phyloP scores from a whole-genome alignment of 2,329 filamentous ascomycete species.

The Hymenoscyphus salicellus region DNA sequence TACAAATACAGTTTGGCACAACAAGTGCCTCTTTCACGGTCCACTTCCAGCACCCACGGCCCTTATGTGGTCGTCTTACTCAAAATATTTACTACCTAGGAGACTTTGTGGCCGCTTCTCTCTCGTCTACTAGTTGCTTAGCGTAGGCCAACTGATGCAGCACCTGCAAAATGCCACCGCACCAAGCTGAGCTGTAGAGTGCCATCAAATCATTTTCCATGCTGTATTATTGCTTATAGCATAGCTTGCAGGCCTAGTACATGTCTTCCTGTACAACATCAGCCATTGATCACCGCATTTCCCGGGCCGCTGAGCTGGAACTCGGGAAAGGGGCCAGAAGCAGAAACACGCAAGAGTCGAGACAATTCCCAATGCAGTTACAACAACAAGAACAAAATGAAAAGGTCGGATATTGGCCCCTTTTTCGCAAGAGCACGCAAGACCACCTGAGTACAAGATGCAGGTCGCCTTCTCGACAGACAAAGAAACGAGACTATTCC shows the following conservation, averaged over 20 bases:
- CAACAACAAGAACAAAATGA: background rate
- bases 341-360: background rate
- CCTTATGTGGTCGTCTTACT: background rate
- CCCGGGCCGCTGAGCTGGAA: conserved; percentile 4
- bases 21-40: background rate
- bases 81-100: too few species aligned
- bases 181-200: background rate
- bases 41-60: background rate
- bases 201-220: too few species aligned
- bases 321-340: background rate
- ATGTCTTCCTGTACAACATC: background rate
- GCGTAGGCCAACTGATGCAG: too few species aligned
- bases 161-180: background rate
- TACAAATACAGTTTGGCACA: background rate
- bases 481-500: background rate
- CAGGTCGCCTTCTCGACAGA: background rate
- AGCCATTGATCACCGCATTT: conserved; percentile 2
- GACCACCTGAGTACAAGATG: background rate
- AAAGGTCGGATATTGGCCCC: background rate
- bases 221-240: background rate
- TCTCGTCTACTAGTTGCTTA: too few species aligned
- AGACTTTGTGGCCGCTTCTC: too few species aligned
- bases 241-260: background rate
- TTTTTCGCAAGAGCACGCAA: background rate
- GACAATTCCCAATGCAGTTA: background rate